Evolutionary conservation across 345 rosid species (phyloP), one percentile per base, ranked within the genome.

Genomic region (Rhodomyrtus tomentosa): DNA sequence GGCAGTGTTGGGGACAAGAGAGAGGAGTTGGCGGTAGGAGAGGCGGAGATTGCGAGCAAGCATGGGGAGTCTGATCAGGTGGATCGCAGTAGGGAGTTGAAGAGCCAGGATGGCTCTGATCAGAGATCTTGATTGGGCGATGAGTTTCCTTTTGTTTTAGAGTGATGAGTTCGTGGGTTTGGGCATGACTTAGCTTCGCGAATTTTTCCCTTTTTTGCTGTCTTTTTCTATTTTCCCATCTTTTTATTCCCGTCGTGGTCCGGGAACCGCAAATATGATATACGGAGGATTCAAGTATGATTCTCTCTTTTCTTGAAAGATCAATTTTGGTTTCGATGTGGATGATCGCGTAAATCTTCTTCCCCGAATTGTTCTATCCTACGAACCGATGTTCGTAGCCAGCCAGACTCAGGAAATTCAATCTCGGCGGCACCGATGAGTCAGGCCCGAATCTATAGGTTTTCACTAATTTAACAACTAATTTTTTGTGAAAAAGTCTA

Each of bases 1-100:
- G 54, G 90, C 51, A 82, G 85, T 82, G 83, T 59, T 50, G 42
- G 83, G 83, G 85, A 54, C 84, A 51, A 56, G 53, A 18, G 82
- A 55, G 76, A 59, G 83, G 14, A 14, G 45, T 29, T 54, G 68
- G 42, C 84, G 84, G 7, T 82, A 20, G 55, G 85, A 76, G 82
- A 84, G 80, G 80, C 15, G 32, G 42, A 72, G 85, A 59, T 6
- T 25, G 56, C 54, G 32, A 8, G n/a, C 84, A 55, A 68, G 45
- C 76, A 68, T 32, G 76, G 45, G 1, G 76, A 36, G 82, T 42
- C 56, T 52, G 84, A 86, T 82, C 87, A 87, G 84, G 86, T 68
- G 76, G 76, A 68, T 18, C 45, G 16, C 24, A 20, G 45, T 10
- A 5, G 76, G 76, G 24, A 36, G 13, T 36, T 68, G 45, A 45